Conservation (phyloP, 768 basidiomycete genomes). For the Rhodotorula paludigena region DNA sequence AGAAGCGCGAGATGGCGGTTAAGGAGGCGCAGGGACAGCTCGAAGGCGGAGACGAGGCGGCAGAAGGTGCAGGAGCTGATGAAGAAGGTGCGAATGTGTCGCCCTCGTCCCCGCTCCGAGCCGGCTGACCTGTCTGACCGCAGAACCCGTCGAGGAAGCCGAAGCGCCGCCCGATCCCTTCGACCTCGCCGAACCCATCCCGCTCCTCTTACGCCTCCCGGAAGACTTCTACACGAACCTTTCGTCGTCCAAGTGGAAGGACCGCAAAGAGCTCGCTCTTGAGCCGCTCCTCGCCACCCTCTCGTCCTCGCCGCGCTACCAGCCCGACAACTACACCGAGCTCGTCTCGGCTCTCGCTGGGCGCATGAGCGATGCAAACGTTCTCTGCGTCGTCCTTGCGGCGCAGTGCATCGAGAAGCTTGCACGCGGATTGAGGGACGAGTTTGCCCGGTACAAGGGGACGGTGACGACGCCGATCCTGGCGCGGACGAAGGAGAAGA, state of each 20-base stretch:
- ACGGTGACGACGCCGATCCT: constrained; percentile 69
- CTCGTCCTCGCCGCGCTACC: constrained; percentile 66
- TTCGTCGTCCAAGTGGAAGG: constrained; percentile 95
- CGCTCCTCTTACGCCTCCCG: constrained; percentile 72
- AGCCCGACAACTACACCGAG: constrained; percentile 64
- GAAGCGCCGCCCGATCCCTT: constrained; percentile 59
- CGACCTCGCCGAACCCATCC: constrained; percentile 70
- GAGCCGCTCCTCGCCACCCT: constrained; percentile 73
- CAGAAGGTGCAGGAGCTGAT: constrained; percentile 37
- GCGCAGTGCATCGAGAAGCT: constrained; percentile 78
- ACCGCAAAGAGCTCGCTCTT: constrained; percentile 76
- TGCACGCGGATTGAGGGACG: constrained; percentile 69
- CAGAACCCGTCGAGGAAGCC: constrained; percentile 15
- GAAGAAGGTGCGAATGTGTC: constrained; percentile 4
- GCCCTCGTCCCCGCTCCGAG: neutral
- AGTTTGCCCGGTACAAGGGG: constrained; percentile 72
- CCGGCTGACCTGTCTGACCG: constrained; percentile 43
- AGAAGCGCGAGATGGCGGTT: constrained; percentile 60
- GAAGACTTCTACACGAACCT: constrained; percentile 66
- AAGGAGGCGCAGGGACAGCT: constrained; percentile 45
- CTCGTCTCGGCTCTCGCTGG: constrained; percentile 69
- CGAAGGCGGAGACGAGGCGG: constrained; percentile 53
- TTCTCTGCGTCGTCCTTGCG: constrained; percentile 87
- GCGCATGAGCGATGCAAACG: constrained; percentile 86
- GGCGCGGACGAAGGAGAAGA: constrained; percentile 89